Conservation (phyloP, 1,139 yeast genomes). For the Candida gigantensis region DNA sequence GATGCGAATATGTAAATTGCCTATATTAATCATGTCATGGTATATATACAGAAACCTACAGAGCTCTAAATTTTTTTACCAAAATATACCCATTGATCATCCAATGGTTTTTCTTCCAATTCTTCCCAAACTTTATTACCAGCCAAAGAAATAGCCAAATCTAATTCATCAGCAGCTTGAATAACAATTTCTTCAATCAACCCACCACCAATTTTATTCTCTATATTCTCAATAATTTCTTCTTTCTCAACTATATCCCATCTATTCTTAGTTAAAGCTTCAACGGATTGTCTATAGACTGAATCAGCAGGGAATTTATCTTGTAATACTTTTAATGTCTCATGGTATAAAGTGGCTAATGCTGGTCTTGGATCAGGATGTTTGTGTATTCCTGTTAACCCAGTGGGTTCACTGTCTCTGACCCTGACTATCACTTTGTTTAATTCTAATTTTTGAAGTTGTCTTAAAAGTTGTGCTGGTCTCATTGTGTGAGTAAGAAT, state of each 20-base stretch:
- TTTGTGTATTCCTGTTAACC: constrained; percentile 73
- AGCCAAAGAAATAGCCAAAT: constrained; percentile 66
- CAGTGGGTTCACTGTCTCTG: constrained; percentile 75
- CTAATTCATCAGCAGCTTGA: constrained; percentile 83
- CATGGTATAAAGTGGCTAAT: constrained; percentile 65
- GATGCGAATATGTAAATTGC: too few species aligned
- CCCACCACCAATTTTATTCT: constrained; percentile 76
- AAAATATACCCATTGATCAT: constrained; percentile 73
- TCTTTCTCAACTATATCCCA: constrained; percentile 63
- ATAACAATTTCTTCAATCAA: constrained; percentile 79
- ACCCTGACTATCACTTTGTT: constrained; percentile 59
- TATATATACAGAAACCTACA: background rate
- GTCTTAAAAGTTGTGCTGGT: constrained; percentile 45
- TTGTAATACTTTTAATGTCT: constrained; percentile 62
- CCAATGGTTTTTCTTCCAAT: constrained; percentile 66
- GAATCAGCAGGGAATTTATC: constrained; percentile 68
- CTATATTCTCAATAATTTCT: constrained; percentile 69
- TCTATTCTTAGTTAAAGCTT: constrained; percentile 70
- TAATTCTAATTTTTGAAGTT: constrained; percentile 28
- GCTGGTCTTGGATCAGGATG: constrained; percentile 89
- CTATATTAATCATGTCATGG: constrained; percentile 37
- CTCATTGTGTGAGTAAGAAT: constrained; percentile 29
- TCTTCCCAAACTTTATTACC: constrained; percentile 70
- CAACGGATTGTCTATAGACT: constrained; percentile 76
- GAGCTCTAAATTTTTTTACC: constrained; percentile 57